phyloP scores from a whole-genome alignment of 108 stramenopile genomes.

The Craspedostauros australis region DNA sequence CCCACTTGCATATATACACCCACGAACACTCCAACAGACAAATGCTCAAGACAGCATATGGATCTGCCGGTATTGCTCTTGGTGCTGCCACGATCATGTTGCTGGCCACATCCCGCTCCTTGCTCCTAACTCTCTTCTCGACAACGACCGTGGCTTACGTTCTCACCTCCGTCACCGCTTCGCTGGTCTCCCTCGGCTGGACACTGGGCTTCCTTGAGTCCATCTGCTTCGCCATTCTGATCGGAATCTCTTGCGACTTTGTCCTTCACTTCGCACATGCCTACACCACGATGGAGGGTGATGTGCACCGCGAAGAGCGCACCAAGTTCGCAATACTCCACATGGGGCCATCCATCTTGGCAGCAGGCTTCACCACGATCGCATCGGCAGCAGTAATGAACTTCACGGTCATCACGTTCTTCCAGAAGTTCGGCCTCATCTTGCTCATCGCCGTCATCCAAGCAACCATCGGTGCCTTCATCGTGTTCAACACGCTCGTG shows the following conservation, averaged over 20 bases:
- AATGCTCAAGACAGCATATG: conserved; percentile 25
- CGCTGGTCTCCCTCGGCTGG: conserved; percentile 32
- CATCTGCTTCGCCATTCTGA: conserved; percentile 41
- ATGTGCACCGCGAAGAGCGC: conserved; percentile 10
- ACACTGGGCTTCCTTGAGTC: conserved; percentile 28
- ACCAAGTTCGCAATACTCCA: conserved; percentile 26
- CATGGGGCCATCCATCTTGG: conserved; percentile 42
- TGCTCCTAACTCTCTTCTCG: conserved; percentile 28
- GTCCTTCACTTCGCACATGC: conserved; percentile 42
- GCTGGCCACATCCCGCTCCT: conserved; percentile 28
- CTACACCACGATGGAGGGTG: conserved; percentile 20
- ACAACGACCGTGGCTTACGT: conserved; percentile 25
- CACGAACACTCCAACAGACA: conserved; percentile 24
- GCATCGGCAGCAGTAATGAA: conserved; percentile 33
- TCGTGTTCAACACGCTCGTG: conserved; percentile 35
- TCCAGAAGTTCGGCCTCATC: conserved; percentile 17
- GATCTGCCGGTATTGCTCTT: conserved; percentile 23
- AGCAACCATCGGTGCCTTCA: conserved; percentile 37
- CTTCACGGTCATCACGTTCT: conserved; percentile 24
- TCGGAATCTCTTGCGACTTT: conserved; percentile 37
- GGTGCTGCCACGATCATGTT: conserved; percentile 23
- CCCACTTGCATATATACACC: too few species aligned
- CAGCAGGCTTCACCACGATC: conserved; percentile 35
- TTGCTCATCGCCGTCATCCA: conserved; percentile 46
- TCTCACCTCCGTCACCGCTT: conserved; percentile 32